Evolutionary conservation across 73 alveolate genomes (phyloP).

Genomic region (Diophrys appendiculata): DNA sequence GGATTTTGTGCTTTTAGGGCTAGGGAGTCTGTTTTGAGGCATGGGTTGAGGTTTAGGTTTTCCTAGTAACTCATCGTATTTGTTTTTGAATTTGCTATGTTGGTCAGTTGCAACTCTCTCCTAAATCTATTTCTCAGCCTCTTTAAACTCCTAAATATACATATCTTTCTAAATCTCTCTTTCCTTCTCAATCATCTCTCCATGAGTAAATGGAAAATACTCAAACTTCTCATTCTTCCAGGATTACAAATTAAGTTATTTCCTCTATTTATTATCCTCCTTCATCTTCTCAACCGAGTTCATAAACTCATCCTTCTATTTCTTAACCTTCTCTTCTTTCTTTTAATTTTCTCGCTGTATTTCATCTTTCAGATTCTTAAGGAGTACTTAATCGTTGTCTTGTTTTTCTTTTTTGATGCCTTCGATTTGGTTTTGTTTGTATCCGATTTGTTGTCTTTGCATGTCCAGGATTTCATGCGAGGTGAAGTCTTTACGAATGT

Average conservation of each 20-base stretch:
- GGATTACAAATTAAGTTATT: not conserved
- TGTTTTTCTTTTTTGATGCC: not conserved
- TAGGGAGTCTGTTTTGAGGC: not conserved
- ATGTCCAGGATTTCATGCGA: not conserved
- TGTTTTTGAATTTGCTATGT: not conserved
- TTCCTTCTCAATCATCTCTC: conserved; percentile 51
- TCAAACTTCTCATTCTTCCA: not conserved
- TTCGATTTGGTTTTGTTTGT: conserved; percentile 10
- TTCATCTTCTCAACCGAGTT: conserved; percentile 11
- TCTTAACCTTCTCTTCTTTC: conserved; percentile 1
- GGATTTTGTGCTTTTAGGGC: not conserved
- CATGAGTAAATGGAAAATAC: conserved; percentile 66
- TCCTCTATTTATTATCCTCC: conserved; percentile 4
- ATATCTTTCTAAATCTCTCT: not conserved
- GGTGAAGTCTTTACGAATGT: not conserved
- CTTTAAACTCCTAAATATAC: not conserved
- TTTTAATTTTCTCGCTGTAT: conserved; percentile 12
- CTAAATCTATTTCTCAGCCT: not conserved
- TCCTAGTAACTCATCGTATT: not conserved
- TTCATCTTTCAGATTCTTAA: conserved; percentile 2
- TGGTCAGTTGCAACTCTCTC: not conserved
- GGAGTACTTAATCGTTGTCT: conserved; percentile 20
- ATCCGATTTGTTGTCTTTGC: conserved; percentile 8
- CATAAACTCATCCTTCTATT: conserved; percentile 23
- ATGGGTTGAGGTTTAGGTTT: not conserved